phyloP scores from a whole-genome alignment of 2,329 filamentous ascomycete species.

The Domatiomyces catenatus region DNA sequence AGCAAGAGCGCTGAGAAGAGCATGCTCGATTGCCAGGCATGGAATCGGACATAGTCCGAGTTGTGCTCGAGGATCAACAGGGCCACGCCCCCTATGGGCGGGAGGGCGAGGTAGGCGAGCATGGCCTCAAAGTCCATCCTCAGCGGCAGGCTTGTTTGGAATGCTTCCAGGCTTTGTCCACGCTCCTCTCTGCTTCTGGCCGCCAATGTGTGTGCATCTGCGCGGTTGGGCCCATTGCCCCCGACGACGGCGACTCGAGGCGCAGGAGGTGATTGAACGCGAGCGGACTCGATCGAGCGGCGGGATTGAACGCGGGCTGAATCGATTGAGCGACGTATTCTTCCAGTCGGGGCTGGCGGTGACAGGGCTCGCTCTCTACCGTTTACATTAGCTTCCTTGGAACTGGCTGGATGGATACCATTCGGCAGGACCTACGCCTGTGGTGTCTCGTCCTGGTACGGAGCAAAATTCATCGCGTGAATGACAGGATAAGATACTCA shows the following conservation, averaged over 20 bases:
- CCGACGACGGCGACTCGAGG: slow-evolving; percentile 29
- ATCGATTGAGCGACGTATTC: slow-evolving; percentile 27
- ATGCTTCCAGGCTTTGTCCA: slow-evolving; percentile 55
- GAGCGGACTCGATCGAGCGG: slow-evolving; percentile 20
- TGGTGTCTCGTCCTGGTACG: slow-evolving; percentile 85
- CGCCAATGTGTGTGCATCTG: slow-evolving; percentile 17
- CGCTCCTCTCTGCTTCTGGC: slow-evolving; percentile 28
- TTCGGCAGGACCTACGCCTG: slow-evolving; percentile 36
- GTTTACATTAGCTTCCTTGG: background rate
- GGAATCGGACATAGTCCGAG: slow-evolving; percentile 94
- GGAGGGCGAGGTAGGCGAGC: slow-evolving; percentile 71
- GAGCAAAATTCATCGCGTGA: slow-evolving; percentile 72
- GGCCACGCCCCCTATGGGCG: slow-evolving; percentile 71
- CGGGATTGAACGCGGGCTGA: slow-evolving; percentile 39
- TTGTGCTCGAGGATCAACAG: slow-evolving; percentile 78
- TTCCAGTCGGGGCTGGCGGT: slow-evolving; percentile 36
- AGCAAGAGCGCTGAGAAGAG: slow-evolving; percentile 57
- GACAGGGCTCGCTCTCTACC: slow-evolving; percentile 59
- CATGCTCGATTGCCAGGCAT: slow-evolving; percentile 86
- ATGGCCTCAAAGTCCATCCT: slow-evolving; percentile 81
- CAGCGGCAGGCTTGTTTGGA: slow-evolving; percentile 78
- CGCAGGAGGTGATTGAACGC: slow-evolving; percentile 29
- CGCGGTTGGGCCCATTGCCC: slow-evolving; percentile 19
- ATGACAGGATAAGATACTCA: background rate
- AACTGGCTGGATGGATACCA: background rate